Evolutionary conservation across 129 eudicot species (phyloP), one percentile per base, ranked within the genome.

Genomic region (Flaveria brownii): DNA sequence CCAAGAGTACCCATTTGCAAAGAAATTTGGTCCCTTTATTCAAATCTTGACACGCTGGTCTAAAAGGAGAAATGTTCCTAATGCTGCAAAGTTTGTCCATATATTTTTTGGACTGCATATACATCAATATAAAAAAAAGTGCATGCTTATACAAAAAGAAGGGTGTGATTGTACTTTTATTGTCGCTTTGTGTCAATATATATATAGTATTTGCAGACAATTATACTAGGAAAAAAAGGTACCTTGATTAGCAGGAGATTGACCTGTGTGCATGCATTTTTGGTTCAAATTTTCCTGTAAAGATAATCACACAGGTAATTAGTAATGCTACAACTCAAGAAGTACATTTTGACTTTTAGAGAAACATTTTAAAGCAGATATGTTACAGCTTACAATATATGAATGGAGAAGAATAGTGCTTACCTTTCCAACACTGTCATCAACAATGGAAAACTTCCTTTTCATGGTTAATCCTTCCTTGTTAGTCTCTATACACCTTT

Each of bases 381-480:
- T 62, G 45, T 28, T 28, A 62, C 43, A 62, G 2, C 68, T 62
- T 62, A 62, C 68, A 60, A 55, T 55, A 66, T 41, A 46, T 46
- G 25, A 60, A 39, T 18, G 54, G 30, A 17, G 14, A 39, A 28
- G 36, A 47, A 67, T 66, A 60, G 5, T 20, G 76, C 89, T 80
- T 89, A 87, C 97, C 6, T 67, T 81, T 28, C 80, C 75, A 77
- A 26, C 67, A 78, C 16, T 36, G 13, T 85, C 84, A 18, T 86
- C 85, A 12, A 64, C 73, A 10, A 75, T 15, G 36, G 86, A 69
- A 59, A 81, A 54, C 77, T 93, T 93, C 67, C 96, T 83, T 90
- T 88, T 90, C 77, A 71, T 74, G 28, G 47, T 26, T 69, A 78
- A 33, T 68, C 74, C 64, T 80, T 84, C 83, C 47, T 41, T 30